Evolutionary conservation across 1,284 basidiomycete genomes (phyloP), one percentile per base, ranked within the genome.

Genomic region (Ganoderma resinaceum): DNA sequence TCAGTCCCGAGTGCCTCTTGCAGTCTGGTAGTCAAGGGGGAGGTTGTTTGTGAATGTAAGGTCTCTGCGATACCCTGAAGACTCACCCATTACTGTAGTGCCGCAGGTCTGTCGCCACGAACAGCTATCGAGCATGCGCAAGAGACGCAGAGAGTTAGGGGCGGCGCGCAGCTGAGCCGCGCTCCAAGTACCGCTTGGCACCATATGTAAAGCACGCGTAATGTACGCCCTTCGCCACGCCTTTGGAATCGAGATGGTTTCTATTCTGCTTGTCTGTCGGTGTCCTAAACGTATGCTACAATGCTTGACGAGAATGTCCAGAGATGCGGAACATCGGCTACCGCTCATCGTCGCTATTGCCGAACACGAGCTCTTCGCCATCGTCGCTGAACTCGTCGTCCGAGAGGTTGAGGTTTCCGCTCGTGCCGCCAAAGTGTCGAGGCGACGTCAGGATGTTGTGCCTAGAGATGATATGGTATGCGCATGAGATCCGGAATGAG

Each of bases 381-480:
- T 77, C 75, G 57, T 77, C 76, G 18, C 59, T 65, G n/a, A 73
- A 68, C 40, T 84, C 83, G 42, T 84, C 84, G 29, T 86, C 83
- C 82, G 6, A 82, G 79, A 38, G 84, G 72, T 35, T 82, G 80
- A 43, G 82, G 79, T 67, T 83, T 80, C 62, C 68, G 5, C 53
- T 60, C 1, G 66, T 52, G 6, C 68, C 63, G 18, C 65, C 78
- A 76, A 72, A 78, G 64, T 68, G 75, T 65, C 64, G 75, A 64
- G 68, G 76, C 26, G 77, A 73, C 8, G 83, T 81, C 5, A 88
- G 80, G 60, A 88, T 81, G 66, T 83, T 80, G 73, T 87, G 82
- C 70, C 86, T 88, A 65, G 2, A 31, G 37, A 37, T 1, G 40
- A 49, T 14, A 38, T 5, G 11, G 37, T 12, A 18, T 16, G 59